Percentiles rank a stretch among this genome's conserved stretches.
phyloP scores from a whole-genome alignment of 2,329 filamentous ascomycete species.

The Fragosphaeria purpurea region DNA sequence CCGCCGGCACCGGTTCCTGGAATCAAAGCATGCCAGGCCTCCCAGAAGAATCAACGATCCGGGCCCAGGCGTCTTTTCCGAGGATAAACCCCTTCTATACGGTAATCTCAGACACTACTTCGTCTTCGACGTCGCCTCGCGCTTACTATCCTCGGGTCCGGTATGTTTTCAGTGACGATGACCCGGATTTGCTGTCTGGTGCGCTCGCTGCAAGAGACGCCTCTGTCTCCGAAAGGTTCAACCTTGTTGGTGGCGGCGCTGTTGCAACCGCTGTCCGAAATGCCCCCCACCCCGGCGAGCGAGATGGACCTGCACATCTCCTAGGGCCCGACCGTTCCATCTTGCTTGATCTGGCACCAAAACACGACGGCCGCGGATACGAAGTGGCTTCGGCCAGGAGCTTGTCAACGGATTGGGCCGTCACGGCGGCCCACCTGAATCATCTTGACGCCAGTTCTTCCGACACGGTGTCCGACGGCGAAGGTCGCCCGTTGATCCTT shows the following conservation, averaged over 20 bases:
- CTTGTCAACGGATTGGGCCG: slow-evolving; percentile 63
- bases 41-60: slow-evolving; percentile 9
- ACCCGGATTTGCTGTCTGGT: slow-evolving; percentile 63
- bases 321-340: slow-evolving; percentile 36
- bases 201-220: slow-evolving; percentile 39
- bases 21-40: neutral
- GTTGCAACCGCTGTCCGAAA: no score
- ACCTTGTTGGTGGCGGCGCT: no score
- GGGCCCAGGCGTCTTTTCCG: slow-evolving; percentile 18
- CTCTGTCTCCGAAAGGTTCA: no score
- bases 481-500: slow-evolving; percentile 44
- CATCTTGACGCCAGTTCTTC: slow-evolving; percentile 27
- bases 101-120: slow-evolving; percentile 66
- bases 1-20: neutral
- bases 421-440: slow-evolving; percentile 36
- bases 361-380: slow-evolving; percentile 30
- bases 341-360: slow-evolving; percentile 43
- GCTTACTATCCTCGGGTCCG: slow-evolving; percentile 78
- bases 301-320: no score
- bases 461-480: slow-evolving; percentile 20
- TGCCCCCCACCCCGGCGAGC: no score
- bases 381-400: slow-evolving; percentile 60
- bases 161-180: slow-evolving; percentile 91
- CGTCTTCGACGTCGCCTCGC: slow-evolving; percentile 27
- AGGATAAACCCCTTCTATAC: slow-evolving; percentile 76